Evolutionary conservation across 2,329 filamentous ascomycete genomes (phyloP).

Genomic region (Penicillium sp.): DNA sequence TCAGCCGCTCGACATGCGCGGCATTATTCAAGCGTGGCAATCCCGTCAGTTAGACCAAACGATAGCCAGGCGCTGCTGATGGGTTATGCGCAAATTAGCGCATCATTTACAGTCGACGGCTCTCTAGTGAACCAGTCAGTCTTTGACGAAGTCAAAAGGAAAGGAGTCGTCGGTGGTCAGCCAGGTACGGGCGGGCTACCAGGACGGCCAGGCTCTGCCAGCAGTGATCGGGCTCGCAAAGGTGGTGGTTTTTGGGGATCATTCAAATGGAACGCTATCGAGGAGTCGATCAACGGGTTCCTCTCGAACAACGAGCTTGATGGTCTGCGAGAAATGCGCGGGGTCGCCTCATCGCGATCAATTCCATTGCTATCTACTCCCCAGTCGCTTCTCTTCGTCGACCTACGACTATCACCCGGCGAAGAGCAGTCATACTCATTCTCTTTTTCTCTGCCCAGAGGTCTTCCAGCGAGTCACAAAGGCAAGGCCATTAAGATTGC

Average conservation of each 20-base stretch:
- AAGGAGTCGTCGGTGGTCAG: conserved; percentile 81
- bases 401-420: conserved; percentile 77
- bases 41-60: conserved; percentile 15
- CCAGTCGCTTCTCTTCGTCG: conserved; percentile 92
- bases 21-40: conserved; percentile 42
- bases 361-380: conserved; percentile 91
- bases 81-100: conserved; percentile 92
- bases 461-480: conserved; percentile 83
- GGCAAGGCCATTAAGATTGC: conserved; percentile 91
- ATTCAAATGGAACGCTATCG: conserved; percentile 82
- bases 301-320: conserved; percentile 83
- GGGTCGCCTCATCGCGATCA: conserved; percentile 74
- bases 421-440: conserved; percentile 87
- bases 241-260: conserved; percentile 73
- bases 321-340: conserved; percentile 92
- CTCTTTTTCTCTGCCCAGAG: conserved; percentile 75
- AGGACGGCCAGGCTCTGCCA: conserved; percentile 48
- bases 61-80: conserved; percentile 77
- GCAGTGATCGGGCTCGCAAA: conserved; percentile 48
- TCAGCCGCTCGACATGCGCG: conserved; percentile 32
- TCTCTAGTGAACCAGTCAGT: conserved; percentile 82
- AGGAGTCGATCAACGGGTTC: conserved; percentile 80
- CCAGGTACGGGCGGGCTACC: conserved; percentile 68
- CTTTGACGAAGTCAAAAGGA: conserved; percentile 94
- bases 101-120: conserved; percentile 85